Percentiles rank a stretch among this genome's conserved stretches.
phyloP scores from a whole-genome alignment of 352 stramenopile genomes.

The Phytophthora niederhauseri region DNA sequence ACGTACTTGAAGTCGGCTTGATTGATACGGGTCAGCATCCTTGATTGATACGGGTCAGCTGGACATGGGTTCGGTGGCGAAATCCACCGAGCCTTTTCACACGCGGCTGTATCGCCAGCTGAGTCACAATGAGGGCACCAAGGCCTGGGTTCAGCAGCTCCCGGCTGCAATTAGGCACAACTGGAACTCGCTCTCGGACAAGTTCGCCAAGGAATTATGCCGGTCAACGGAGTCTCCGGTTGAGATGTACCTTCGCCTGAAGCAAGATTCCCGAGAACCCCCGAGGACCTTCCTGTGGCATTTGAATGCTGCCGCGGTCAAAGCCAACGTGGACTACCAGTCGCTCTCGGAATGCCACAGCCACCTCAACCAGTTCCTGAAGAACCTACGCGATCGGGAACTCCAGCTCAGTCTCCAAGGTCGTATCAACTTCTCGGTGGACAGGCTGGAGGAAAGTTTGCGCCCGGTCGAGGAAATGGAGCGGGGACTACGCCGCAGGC shows the following conservation, averaged over 20 bases:
- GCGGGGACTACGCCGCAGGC: background rate
- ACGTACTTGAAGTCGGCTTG: too few relatives aligned
- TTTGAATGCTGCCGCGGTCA: background rate
- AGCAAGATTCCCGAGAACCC: background rate
- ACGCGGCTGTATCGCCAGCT: constrained; percentile 5
- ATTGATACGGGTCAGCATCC: too few relatives aligned
- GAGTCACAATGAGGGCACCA: background rate
- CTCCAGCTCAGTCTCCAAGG: constrained; percentile 3
- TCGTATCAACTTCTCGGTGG: background rate
- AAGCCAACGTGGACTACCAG: constrained; percentile 6
- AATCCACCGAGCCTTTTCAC: too few relatives aligned
- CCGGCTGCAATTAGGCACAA: background rate
- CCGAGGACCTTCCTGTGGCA: constrained; percentile 3
- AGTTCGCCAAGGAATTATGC: constrained; percentile 10
- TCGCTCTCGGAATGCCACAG: background rate
- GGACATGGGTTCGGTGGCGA: too few relatives aligned
- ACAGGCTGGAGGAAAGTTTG: background rate
- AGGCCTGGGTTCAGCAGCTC: constrained; percentile 8
- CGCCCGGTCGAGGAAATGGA: constrained; percentile 11
- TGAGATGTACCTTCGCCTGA: background rate
- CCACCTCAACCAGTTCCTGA: constrained; percentile 8
- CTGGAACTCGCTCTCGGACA: background rate
- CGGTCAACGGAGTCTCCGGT: background rate
- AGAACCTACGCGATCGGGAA: background rate
- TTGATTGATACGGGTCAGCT: too few relatives aligned